Conservation (phyloP, 2,329 filamentous ascomycete genomes). For the Colletotrichum sp. region DNA sequence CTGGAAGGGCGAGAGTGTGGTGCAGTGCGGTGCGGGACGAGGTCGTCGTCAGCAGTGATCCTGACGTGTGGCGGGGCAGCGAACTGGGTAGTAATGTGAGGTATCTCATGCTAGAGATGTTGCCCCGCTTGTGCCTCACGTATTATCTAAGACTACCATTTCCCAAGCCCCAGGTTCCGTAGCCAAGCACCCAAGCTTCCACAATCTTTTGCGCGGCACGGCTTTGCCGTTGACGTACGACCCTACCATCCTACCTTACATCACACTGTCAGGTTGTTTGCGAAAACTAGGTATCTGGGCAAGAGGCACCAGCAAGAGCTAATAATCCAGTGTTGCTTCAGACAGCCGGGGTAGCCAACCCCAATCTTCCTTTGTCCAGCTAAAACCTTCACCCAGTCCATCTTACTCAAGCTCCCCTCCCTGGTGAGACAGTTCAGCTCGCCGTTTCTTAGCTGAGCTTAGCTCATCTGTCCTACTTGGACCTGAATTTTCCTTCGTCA, state of each 20-base stretch:
- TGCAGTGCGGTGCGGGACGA: neutral
- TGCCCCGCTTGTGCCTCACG: neutral
- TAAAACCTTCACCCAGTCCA: neutral
- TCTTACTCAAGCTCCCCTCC: neutral
- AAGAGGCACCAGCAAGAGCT: neutral
- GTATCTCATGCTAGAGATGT: neutral
- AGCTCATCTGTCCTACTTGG: neutral
- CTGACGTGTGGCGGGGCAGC: slow-evolving; percentile 3
- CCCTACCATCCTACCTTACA: neutral
- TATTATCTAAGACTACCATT: slow-evolving; percentile 7
- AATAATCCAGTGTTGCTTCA: neutral
- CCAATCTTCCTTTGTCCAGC: neutral
- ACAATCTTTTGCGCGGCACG: slow-evolving; percentile 5
- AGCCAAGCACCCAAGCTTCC: slow-evolving; percentile 1
- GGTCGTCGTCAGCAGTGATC: slow-evolving; percentile 15
- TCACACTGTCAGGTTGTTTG: neutral
- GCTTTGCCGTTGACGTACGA: slow-evolving; percentile 11
- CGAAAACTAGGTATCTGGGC: neutral
- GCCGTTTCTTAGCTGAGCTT: neutral
- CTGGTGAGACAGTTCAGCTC: neutral
- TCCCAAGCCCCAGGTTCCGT: neutral
- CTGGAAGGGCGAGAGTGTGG: neutral
- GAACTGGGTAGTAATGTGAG: neutral
- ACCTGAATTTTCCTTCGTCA: neutral
- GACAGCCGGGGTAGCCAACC: neutral